Percentiles rank a stretch among this genome's conserved stretches.
These are phyloP conservation scores for Rhodomyrtus psidioides DNA, from an alignment of 441 rosid species.

Conservation along the genomic window DNA sequence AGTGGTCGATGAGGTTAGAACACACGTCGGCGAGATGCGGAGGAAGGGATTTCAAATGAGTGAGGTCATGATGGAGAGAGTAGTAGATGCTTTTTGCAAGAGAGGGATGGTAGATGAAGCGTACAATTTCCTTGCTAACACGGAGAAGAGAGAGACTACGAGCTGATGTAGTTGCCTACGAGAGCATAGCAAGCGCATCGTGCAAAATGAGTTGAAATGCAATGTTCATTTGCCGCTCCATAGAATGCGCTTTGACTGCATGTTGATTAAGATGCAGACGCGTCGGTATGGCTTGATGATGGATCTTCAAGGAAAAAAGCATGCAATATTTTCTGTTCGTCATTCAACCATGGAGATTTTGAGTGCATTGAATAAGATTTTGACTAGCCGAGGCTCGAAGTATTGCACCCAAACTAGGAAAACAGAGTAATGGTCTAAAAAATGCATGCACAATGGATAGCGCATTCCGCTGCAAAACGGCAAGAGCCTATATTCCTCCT, in stretches of 20 bases:
- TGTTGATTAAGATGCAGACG: background rate
- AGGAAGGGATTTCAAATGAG: slow-evolving; percentile 21
- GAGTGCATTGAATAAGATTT: background rate
- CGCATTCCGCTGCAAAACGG: background rate
- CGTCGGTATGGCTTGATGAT: background rate
- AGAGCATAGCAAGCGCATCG: slow-evolving; percentile 13
- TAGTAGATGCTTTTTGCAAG: slow-evolving; percentile 16
- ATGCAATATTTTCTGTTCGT: background rate
- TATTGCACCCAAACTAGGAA: background rate
- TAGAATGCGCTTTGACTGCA: background rate
- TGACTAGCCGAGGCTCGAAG: background rate
- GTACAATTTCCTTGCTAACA: slow-evolving; percentile 17
- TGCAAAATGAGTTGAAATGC: background rate
- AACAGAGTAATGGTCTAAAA: background rate
- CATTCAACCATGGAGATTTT: background rate
- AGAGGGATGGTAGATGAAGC: slow-evolving; percentile 22
- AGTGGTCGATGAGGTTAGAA: slow-evolving; percentile 12
- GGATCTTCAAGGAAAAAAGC: background rate
- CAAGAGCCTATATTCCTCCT: background rate
- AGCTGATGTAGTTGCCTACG: background rate
- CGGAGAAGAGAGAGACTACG: slow-evolving; percentile 16
- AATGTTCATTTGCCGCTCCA: background rate
- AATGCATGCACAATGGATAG: background rate
- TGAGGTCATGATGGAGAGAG: slow-evolving; percentile 10
- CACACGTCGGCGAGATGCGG: slow-evolving; percentile 10